Conservation (phyloP, 2,329 filamentous ascomycete genomes). For the Xylaria sp. region DNA sequence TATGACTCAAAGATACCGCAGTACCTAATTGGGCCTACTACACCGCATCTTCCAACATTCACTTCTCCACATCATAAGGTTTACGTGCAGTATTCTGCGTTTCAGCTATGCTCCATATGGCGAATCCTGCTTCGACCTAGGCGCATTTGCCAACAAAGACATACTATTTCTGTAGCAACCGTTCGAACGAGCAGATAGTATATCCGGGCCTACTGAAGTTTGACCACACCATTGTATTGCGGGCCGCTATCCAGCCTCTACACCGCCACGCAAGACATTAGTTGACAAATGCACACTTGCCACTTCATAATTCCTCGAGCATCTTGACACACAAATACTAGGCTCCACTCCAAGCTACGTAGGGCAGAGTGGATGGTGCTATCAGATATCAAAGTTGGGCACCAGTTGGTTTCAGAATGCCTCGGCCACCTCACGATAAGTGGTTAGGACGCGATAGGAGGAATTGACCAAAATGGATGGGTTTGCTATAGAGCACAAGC, state of each 20-base stretch:
- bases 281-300: constrained; percentile 41
- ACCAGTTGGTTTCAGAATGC: constrained; percentile 46
- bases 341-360: constrained; percentile 45
- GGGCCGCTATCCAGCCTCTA: constrained; percentile 33
- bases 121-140: constrained; percentile 13
- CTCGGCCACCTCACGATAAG: constrained; percentile 39
- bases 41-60: constrained; percentile 17
- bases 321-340: constrained; percentile 41
- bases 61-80: constrained; percentile 17
- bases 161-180: constrained; percentile 31
- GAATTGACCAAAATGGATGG: constrained; percentile 39
- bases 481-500: constrained; percentile 37
- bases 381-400: constrained; percentile 43
- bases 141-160: constrained; percentile 29
- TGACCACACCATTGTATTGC: constrained; percentile 17
- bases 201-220: constrained; percentile 16
- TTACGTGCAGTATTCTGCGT: constrained; percentile 25
- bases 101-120: constrained; percentile 14
- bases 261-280: constrained; percentile 42
- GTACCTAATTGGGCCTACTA: constrained; percentile 25
- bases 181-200: constrained; percentile 15
- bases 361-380: constrained; percentile 41
- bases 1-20: constrained; percentile 26
- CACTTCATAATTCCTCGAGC: constrained; percentile 38
- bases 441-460: constrained; percentile 41